Percentiles rank a stretch among this genome's conserved stretches.
phyloP scores from a whole-genome alignment of 305 asterid genomes.

The Vinca major region DNA sequence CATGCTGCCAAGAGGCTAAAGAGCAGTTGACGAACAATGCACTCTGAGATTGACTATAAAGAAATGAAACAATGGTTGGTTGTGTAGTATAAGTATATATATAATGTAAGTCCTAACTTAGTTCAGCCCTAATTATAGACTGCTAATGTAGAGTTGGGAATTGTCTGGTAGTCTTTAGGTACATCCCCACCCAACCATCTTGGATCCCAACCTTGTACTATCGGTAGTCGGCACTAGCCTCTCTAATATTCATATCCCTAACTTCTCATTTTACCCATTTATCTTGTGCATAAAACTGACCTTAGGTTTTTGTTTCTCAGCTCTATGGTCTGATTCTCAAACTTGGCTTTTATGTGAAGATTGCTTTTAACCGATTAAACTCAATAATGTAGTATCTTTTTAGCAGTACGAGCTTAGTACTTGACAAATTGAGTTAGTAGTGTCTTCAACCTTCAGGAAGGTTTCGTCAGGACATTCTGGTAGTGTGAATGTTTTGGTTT shows the following conservation, averaged over 20 bases:
- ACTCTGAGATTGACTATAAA: slow-evolving; percentile 25
- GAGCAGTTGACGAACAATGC: slow-evolving; percentile 28
- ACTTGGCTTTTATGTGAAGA: too few species aligned
- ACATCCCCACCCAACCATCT: slow-evolving; percentile 23
- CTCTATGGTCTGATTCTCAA: too few species aligned
- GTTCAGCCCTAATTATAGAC: slow-evolving; percentile 42
- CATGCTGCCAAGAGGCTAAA: slow-evolving; percentile 56
- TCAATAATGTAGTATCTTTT: too few species aligned
- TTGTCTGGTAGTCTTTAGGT: slow-evolving; percentile 22
- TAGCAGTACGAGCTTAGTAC: too few species aligned
- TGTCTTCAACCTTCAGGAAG: not conserved
- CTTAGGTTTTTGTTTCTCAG: too few species aligned
- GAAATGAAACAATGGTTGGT: slow-evolving; percentile 17
- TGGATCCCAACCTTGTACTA: slow-evolving; percentile 34
- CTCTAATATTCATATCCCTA: slow-evolving; percentile 17
- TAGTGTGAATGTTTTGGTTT: not conserved
- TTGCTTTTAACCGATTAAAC: too few species aligned
- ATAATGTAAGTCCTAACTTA: slow-evolving; percentile 34
- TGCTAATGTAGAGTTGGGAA: slow-evolving; percentile 35
- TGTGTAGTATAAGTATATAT: slow-evolving; percentile 44
- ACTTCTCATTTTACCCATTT: slow-evolving; percentile 1
- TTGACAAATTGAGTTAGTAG: too few species aligned
- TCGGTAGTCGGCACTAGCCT: slow-evolving; percentile 21
- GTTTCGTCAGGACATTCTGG: too few species aligned
- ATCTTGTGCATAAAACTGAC: not conserved